Base-by-base conservation (phyloP, 2,329 filamentous ascomycete species). In the Tolypocladium nubicola region DNA sequence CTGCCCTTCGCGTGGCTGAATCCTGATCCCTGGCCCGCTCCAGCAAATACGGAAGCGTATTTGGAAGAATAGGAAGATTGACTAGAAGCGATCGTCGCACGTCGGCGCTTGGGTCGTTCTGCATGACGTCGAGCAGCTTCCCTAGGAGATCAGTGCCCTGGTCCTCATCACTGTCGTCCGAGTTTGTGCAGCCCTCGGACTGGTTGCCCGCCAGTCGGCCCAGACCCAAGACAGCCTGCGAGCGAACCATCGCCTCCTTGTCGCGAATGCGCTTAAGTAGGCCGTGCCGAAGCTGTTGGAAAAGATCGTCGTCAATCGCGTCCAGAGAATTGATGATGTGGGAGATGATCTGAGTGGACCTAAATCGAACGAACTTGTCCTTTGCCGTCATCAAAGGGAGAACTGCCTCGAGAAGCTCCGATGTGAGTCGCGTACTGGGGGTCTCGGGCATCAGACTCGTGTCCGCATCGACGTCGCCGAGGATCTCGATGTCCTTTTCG, bases 21-120 rank as follows among this genome's bases (percentile, higher is more conserved):
- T 99, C 94, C 58, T 91, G 82, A 68, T 99, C 94, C 67, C 94
- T 81, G 19, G 94, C 93, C 62, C 94, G 82, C 73, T 99, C 94
- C 13, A 99, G 81, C 3, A 99, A 82, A 66, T 88, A 95, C 9
- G 90, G 90, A 5, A 97, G 79, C 0, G 92, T 96, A 35, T 82
- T 82, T 4, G 90, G 88, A 13, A 89, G 82, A 53, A 96, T 86
- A 0, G 92, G 91, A n/a, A 99, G 79, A 65, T 97, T 97, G 49
- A 94, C 81, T 3, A 99, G 80, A 13, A 99, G 80, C 10, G 90
- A 90, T 60, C 92, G 85, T 63, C 94, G 83, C 40, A 99, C 94
- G 66, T 99, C 94, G 2, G 93, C 91, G 64, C 90, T 95, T 0
- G 93, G 89, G 65, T 99, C 94, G 64, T 97, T 94, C 69, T 96